Evolutionary conservation across 441 rosid species (phyloP).

Genomic region (Erodium moschatum): DNA sequence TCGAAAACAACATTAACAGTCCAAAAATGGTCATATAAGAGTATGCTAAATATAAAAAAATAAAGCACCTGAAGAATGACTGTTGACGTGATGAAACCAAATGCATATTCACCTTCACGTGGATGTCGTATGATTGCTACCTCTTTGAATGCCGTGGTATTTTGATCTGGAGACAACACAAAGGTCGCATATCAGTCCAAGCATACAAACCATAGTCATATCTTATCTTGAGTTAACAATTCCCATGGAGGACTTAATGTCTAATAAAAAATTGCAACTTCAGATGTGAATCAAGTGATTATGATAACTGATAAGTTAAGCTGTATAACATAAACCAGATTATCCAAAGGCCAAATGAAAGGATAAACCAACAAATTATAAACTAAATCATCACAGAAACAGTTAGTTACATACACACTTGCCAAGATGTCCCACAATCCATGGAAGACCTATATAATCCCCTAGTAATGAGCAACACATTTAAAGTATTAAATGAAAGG

Average conservation of each 20-base stretch:
- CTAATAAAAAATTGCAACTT: neutral
- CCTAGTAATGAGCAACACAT: too few species aligned
- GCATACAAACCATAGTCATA: neutral
- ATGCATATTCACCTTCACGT: slow-evolving; percentile 5
- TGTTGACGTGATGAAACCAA: neutral
- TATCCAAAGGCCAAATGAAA: neutral
- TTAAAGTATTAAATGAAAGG: too few species aligned
- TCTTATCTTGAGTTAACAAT: neutral
- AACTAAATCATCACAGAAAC: neutral
- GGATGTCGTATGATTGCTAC: slow-evolving; percentile 7
- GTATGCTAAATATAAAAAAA: neutral
- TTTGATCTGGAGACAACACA: slow-evolving; percentile 3
- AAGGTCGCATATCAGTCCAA: neutral
- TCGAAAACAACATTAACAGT: neutral
- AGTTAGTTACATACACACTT: neutral
- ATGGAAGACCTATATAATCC: too few species aligned
- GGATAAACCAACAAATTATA: neutral
- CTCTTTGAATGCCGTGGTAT: slow-evolving; percentile 6
- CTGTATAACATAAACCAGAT: neutral
- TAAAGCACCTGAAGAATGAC: slow-evolving; percentile 2
- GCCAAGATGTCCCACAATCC: neutral
- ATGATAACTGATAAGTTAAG: neutral
- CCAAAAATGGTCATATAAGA: neutral
- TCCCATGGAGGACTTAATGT: neutral
- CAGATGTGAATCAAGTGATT: neutral